Evolutionary conservation across 1,284 basidiomycete species (phyloP).

Genomic region (Ceratobasidium sp.): DNA sequence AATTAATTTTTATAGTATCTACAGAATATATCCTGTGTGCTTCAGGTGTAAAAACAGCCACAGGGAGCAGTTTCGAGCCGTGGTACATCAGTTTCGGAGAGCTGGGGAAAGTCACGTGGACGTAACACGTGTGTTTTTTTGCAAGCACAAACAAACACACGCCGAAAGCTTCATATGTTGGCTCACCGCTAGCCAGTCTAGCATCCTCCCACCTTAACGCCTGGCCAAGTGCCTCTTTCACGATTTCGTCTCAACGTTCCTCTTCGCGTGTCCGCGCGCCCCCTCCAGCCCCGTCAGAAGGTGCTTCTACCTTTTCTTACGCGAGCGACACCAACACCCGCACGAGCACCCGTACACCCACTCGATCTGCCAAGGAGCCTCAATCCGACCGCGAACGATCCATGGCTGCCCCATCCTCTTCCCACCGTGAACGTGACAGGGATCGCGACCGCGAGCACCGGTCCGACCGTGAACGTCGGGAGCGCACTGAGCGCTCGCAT

Average conservation of each 20-base stretch:
- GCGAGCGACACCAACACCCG: constrained; percentile 23
- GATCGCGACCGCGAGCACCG: constrained; percentile 63
- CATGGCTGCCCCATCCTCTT: constrained; percentile 79
- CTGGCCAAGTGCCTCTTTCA: constrained; percentile 27
- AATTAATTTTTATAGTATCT: neutral
- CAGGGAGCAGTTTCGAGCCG: no score
- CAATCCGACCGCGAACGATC: constrained; percentile 20
- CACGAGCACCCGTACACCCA: constrained; percentile 17
- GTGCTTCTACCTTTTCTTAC: constrained; percentile 23
- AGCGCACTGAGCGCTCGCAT: constrained; percentile 49
- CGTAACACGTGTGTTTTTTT: constrained; percentile 28
- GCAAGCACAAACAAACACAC: constrained; percentile 30
- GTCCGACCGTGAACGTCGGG: constrained; percentile 56
- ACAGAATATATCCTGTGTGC: no score
- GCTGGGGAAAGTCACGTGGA: neutral
- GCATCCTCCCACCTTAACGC: constrained; percentile 9
- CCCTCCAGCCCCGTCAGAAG: constrained; percentile 12
- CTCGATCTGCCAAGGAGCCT: constrained; percentile 23
- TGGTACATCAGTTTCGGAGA: neutral
- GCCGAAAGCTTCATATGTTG: neutral
- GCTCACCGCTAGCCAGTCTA: neutral
- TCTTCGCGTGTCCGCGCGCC: constrained; percentile 31
- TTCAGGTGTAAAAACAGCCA: no score
- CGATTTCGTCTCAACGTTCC: constrained; percentile 36
- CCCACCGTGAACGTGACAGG: constrained; percentile 57